phyloP scores from a whole-genome alignment of 768 basidiomycete species.

The Hericium erinaceus region DNA sequence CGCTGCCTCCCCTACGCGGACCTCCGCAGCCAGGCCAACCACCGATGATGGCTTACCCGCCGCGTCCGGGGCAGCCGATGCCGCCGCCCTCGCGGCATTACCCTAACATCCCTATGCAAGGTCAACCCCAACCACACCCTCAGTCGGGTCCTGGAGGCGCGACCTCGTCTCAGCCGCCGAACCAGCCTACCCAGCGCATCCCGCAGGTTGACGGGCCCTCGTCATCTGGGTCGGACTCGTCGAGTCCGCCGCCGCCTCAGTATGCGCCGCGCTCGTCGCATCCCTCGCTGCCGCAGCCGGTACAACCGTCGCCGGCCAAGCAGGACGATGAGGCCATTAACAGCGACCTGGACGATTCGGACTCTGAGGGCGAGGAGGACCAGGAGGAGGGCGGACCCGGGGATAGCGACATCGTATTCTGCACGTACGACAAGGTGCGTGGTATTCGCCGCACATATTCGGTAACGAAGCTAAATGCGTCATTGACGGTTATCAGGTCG shows the following conservation, averaged over 20 bases:
- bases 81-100: slow-evolving; percentile 9
- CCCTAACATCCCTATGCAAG: slow-evolving; percentile 7
- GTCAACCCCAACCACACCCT: slow-evolving; percentile 10
- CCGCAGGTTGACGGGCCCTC: slow-evolving; percentile 79
- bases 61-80: slow-evolving; percentile 22
- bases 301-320: slow-evolving; percentile 29
- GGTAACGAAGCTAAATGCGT: neutral
- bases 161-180: neutral
- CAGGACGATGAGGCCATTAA: slow-evolving; percentile 81
- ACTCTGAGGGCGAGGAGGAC: slow-evolving; percentile 80
- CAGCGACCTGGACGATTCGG: slow-evolving; percentile 93
- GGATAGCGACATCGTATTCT: slow-evolving; percentile 90
- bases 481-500: slow-evolving; percentile 49
- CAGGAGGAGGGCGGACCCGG: slow-evolving; percentile 65
- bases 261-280: slow-evolving; percentile 67
- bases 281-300: slow-evolving; percentile 64
- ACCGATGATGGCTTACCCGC: slow-evolving; percentile 46
- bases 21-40: slow-evolving; percentile 47
- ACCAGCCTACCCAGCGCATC: slow-evolving; percentile 30
- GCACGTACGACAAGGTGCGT: slow-evolving; percentile 93
- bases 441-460: neutral
- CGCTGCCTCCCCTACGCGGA: slow-evolving; percentile 36
- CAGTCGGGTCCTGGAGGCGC: neutral
- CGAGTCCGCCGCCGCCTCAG: slow-evolving; percentile 49
- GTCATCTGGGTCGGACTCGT: slow-evolving; percentile 58